Base-by-base conservation (phyloP, 257 asterid species). In the Vinca minor region DNA sequence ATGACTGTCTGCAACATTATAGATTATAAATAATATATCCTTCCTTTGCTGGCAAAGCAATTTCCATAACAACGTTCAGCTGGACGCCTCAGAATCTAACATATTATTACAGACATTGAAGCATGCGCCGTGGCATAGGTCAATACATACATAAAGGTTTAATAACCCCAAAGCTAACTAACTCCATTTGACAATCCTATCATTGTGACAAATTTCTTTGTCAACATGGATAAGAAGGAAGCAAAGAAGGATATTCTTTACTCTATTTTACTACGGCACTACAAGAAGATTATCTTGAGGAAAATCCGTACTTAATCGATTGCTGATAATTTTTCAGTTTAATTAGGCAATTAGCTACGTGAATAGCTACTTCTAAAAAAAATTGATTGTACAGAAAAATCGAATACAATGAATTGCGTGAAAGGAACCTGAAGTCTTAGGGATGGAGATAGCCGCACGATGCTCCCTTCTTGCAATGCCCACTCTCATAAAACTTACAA, bases 401-500 rank as follows among this genome's bases (percentile, higher is more conserved):
- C 62, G 59, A 26, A 29, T 64, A 65, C 71, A 47, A 53, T 48
- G 42, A 55, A 67, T 46, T 39, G 39, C 73, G 5, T 32, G 61
- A 45, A 23, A 64, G 61, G 49, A 23, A 64, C 62, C 71, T 20
- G 32, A 41, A 28, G 21, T 53, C 55, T 89, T 74, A 87, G 0
- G 94, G 94, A 67, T 93, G 98, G 32, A 84, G 85, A 69, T 89
- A 89, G 67, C 84, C 96, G 8, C 98, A 93, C 13, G 82, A 87
- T 6, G 97, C 88, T 3, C 98, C 98, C 76, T 93, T 93, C 71
- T 76, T 85, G 87, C 98, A 93, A 57, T 71, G 95, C 31, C 97
- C 98, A 39, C 88, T 83, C 73, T 82, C 98, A 9, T 84, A 89
- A 71, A 89, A 93, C 71, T 87, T 93, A 58, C 98, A 93, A 31